Base-by-base conservation (phyloP, 768 basidiomycete species). In the Amanita pallidorosea region DNA sequence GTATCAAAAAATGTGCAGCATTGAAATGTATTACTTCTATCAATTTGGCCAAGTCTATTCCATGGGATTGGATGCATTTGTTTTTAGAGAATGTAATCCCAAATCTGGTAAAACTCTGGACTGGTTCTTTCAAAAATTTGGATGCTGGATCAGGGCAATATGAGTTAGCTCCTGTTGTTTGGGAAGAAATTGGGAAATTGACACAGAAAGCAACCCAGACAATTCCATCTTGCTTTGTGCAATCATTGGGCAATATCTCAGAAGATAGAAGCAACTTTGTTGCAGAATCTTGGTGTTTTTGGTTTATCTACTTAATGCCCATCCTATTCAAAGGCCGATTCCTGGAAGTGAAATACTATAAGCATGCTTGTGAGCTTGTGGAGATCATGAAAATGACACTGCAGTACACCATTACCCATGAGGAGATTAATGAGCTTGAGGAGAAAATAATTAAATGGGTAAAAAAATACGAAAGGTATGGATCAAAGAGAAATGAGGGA, bases 61-160 rank as follows among this genome's bases (percentile, higher is more conserved):
- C 69, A 0, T 65, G 65, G 51, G 70, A 74, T 47, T 67, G 71
- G 58, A 72, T 74, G 66, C 72, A 76, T 44, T 59, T 70, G 0
- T 54, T 73, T 36, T 66, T 57, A 44, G 70, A 72, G 51, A 74
- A 74, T 49, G 44, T 71, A 3, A 53, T 69, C 17, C 57, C 52
- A 13, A 68, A 64, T 40, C 58, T 76, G 2, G 53, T 72, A 15
- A 15, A 49, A 0, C 54, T 72, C 0, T 74, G 71, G 70, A 69
- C 66, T 0, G 67, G 67, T 0, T 44, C 56, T 1, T 70, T 57
- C 58, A 70, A 70, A 47, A 61, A 54, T 7, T 53, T 66, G 1
- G 47, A 52, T 47, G 25, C 9, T 33, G 29, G 61, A 67, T 27
- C 37, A 47, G 6, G 59, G 63, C 2, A 49, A 6, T 67, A 67